Evolutionary conservation across 2,329 filamentous ascomycete genomes (phyloP), one percentile per base, ranked within the genome.

Genomic region (Graphilbum fragrans): DNA sequence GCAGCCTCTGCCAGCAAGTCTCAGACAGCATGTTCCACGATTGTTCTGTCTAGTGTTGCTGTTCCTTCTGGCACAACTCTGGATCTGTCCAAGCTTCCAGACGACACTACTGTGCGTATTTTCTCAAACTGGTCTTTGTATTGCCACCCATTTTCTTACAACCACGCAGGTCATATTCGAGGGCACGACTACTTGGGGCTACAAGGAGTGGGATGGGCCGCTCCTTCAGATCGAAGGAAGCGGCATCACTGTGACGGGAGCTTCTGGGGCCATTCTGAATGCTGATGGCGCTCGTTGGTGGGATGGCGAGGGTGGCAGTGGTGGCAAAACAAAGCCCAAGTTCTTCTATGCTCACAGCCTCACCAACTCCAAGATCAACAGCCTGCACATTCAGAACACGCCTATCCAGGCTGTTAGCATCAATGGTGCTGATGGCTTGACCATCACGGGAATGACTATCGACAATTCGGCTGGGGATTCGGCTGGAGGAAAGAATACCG

Each of bases 31-130:
- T 80, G 76, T 57, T 60, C 70, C 11, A 65, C 61, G 38, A 76
- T 80, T 45, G 55, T 66, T 18, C 59, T 80, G 18, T 64, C 63
- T 44, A 62, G 64, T 48, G 65, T 80, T 36, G 58, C 58, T 17
- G 74, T 80, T 14, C 75, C 76, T 4, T 66, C 73, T 7, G 74
- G 74, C 19, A 59, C 60, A 10, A 78, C 74, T 3, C 65, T 81
- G 3, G 72, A 80, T 52, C 54, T 80, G 45, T 73, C 72, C 12
- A 58, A 61, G 18, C 62, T 78, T 32, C 63, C 62, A 2, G 52
- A 57, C 17, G 69, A 67, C 47, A 75, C 73, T 14, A 65, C 57
- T 42, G 66, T 35, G 33, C 18, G 33, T 21, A 27, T 27, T 27
- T 12, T 12, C n/a, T 5, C n/a, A 16, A 8, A 16, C 5, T 34